Conservation (phyloP, 345 rosid species). For the Syzygium grande region DNA sequence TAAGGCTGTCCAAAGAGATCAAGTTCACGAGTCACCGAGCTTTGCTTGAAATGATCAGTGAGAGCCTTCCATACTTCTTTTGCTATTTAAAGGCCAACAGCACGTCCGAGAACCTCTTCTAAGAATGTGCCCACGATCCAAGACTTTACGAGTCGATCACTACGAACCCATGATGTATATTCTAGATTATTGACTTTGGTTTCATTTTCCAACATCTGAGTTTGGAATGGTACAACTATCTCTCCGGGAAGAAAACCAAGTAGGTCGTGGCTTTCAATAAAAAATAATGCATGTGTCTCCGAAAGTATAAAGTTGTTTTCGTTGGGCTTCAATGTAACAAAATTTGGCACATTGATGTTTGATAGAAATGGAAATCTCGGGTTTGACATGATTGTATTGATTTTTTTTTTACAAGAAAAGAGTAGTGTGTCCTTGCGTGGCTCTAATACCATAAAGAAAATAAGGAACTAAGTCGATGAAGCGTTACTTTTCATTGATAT, state of each 20-base stretch:
- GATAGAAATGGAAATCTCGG: not conserved
- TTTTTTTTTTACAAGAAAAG: not conserved
- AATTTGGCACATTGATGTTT: not conserved
- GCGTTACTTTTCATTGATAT: not conserved
- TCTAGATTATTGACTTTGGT: not conserved
- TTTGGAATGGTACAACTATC: not conserved
- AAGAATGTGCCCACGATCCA: not conserved
- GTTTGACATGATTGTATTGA: not conserved
- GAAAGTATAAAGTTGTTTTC: not conserved
- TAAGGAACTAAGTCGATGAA: not conserved
- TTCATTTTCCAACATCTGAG: not conserved
- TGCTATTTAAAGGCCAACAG: not conserved
- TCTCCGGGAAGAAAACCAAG: not conserved
- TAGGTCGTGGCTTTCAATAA: not conserved
- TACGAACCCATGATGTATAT: not conserved
- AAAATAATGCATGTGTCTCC: not conserved
- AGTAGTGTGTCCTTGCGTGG: not conserved
- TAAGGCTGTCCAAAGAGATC: not conserved
- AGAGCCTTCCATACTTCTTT: not conserved
- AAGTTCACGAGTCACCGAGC: not conserved
- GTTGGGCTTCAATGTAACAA: not conserved
- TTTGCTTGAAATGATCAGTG: not conserved
- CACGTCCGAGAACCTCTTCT: not conserved
- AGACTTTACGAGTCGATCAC: not conserved
- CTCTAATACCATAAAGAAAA: not conserved